These are phyloP conservation scores for Fusarium sacchari DNA, from an alignment of 2,329 filamentous ascomycete species.

Conservation along the genomic window DNA sequence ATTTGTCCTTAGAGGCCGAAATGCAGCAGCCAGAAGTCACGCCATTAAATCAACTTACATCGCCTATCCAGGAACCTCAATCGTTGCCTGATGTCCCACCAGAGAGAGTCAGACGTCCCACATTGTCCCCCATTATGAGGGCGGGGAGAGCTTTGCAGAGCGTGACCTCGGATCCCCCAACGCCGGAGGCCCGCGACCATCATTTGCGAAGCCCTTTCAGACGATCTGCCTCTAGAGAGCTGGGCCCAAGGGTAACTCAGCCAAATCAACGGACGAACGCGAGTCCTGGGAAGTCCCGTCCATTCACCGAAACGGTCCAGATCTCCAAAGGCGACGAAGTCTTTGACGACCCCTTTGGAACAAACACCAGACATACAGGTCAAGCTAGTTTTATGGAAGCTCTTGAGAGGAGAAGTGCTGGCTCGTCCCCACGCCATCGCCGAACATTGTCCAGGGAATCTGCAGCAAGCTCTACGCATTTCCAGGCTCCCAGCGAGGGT, in stretches of 20 bases:
- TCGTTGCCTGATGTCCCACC: conserved; percentile 45
- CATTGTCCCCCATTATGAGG: conserved; percentile 67
- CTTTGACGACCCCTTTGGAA: conserved; percentile 46
- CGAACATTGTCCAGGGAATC: conserved; percentile 41
- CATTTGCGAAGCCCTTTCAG: conserved; percentile 67
- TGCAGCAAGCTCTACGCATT: conserved; percentile 48
- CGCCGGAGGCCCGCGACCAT: conserved; percentile 61
- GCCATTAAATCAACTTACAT: conserved; percentile 52
- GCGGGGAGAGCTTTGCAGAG: conserved; percentile 66
- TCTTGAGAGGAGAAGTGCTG: conserved; percentile 42
- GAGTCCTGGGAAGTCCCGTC: conserved; percentile 45
- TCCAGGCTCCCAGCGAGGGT: conserved; percentile 48
- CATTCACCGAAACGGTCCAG: conserved; percentile 19
- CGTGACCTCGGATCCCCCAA: conserved; percentile 68
- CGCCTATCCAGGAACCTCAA: conserved; percentile 49
- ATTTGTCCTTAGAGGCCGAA: conserved; percentile 19
- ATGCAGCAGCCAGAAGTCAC: conserved; percentile 45
- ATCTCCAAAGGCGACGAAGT: conserved; percentile 17
- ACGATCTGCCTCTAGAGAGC: conserved; percentile 51
- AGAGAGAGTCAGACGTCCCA: conserved; percentile 53
- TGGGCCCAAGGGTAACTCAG: conserved; percentile 45
- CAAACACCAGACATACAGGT: conserved; percentile 39
- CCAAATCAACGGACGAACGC: conserved; percentile 40
- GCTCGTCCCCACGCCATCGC: conserved; percentile 15
- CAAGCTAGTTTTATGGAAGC: conserved; percentile 49